A percentile compares a stretch with the other conserved stretches of the same genome.
phyloP scores from a whole-genome alignment of 352 stramenopile genomes.

The Thalassiosira sp. region DNA sequence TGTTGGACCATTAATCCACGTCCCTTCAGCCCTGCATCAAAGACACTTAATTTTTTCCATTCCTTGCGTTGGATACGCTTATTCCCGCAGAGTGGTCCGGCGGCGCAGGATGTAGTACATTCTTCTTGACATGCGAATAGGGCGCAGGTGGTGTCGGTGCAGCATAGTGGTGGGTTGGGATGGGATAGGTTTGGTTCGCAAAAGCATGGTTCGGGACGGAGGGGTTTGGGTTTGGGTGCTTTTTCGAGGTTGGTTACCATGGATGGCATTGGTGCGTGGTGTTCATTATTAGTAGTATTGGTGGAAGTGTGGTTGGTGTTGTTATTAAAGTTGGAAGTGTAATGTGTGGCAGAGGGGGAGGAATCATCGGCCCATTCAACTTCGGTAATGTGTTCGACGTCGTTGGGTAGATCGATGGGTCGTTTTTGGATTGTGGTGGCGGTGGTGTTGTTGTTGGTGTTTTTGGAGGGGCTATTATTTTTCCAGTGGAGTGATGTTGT shows the following conservation, averaged over 20 bases:
- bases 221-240: slow-evolving; percentile 22
- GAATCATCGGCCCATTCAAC: slow-evolving; percentile 62
- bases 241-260: slow-evolving; percentile 32
- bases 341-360: slow-evolving; percentile 5
- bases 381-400: slow-evolving; percentile 65
- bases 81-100: slow-evolving; percentile 72
- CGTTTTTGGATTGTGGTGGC: slow-evolving; percentile 30
- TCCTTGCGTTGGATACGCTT: slow-evolving; percentile 67
- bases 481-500: slow-evolving; percentile 55
- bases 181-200: slow-evolving; percentile 48
- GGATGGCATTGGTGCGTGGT: too few species aligned
- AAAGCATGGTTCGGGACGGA: slow-evolving; percentile 51
- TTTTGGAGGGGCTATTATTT: too few species aligned
- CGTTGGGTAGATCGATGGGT: slow-evolving; percentile 38
- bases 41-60: slow-evolving; percentile 72
- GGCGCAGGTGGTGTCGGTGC: slow-evolving; percentile 60
- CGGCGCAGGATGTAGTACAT: slow-evolving; percentile 64
- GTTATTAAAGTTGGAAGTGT: background rate
- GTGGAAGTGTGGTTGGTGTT: too few species aligned
- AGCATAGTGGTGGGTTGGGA: slow-evolving; percentile 31
- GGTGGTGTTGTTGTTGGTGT: too few species aligned
- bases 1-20: slow-evolving; percentile 63
- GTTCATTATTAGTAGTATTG: too few species aligned
- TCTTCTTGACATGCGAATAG: slow-evolving; percentile 79
- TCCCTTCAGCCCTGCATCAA: slow-evolving; percentile 79